Base-by-base conservation (phyloP, 2,329 filamentous ascomycete species). In the Microdochium bolleyi region DNA sequence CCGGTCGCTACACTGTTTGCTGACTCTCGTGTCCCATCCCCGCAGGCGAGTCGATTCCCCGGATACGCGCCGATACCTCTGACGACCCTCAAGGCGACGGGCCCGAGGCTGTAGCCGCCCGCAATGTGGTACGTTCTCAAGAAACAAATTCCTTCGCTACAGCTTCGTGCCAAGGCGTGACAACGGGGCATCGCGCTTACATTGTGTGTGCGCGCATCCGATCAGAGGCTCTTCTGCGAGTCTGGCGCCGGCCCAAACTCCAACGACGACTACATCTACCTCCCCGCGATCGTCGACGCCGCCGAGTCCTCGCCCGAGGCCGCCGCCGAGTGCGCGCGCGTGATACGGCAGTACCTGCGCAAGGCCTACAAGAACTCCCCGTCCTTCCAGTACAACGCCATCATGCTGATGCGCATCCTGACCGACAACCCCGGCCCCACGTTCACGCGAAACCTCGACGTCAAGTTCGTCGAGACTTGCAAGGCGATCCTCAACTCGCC, bases 371-470 rank as follows among this genome's bases (percentile, higher is more conserved):
- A 70, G 61, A 66, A 70, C 24, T 75, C 74, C 48, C 76, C 89
- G 10, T 84, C 88, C 61, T 84, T 85, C 60, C 92, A 97, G 70
- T 97, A 96, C 78, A 96, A 97, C 72, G 87, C 90, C 57, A 84
- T 97, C 63, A 97, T 97, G 94, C 80, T 99, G 53, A 78, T 95
- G 60, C 87, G 92, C 56, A 99, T 99, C 63, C 75, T 99, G 58
- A 79, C 85, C 60, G 92, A 97, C 68, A 96, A 99, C 67, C 94
- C 94, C 0, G 92, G 92, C 27, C 79, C 80, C 51, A 90, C 84
- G 1, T 99, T 99, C 64, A 96, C 92, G n/a, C 82, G 88, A 59
- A 92, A 95, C 67, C 70, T 97, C 44, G 92, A 96, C 69, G 79
- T 85, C 64, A 89, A 89, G 62, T 97, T 96, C 64, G 82, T 88